Evolutionary conservation across 768 basidiomycete genomes (phyloP).

Genomic region (Jaapia argillacea): DNA sequence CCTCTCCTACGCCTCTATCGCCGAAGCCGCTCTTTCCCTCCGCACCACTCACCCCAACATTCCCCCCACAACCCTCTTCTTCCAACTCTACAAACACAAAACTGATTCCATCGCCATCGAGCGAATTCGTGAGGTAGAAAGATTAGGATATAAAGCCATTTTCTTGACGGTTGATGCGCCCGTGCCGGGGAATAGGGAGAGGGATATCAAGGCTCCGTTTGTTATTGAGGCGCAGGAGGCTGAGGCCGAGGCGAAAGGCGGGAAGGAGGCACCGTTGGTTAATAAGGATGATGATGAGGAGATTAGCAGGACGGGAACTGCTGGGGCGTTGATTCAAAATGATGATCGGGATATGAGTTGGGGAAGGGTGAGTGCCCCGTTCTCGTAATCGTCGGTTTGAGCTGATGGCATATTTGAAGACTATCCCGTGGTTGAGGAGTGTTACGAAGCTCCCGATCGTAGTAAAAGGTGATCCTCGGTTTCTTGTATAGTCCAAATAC

Average conservation of each 20-base stretch:
- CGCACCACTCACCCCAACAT: slow-evolving; percentile 48
- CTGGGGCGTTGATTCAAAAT: slow-evolving; percentile 53
- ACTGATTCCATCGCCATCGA: slow-evolving; percentile 56
- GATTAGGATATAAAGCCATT: slow-evolving; percentile 76
- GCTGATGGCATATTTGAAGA: slow-evolving; percentile 25
- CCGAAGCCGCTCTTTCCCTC: slow-evolving; percentile 38
- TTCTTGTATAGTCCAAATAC: neutral
- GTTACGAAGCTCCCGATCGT: slow-evolving; percentile 63
- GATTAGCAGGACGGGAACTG: slow-evolving; percentile 47
- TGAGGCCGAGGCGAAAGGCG: slow-evolving; percentile 18
- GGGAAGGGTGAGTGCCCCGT: slow-evolving; percentile 38
- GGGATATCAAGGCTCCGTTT: slow-evolving; percentile 55
- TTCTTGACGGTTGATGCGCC: slow-evolving; percentile 89
- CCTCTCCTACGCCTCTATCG: slow-evolving; percentile 53
- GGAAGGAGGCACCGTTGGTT: slow-evolving; percentile 13
- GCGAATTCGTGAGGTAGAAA: slow-evolving; percentile 61
- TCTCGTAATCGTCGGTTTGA: neutral
- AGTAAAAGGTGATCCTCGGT: slow-evolving; percentile 47
- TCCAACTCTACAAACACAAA: slow-evolving; percentile 80
- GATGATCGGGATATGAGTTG: slow-evolving; percentile 74
- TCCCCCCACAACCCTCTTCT: slow-evolving; percentile 57
- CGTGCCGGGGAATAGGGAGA: slow-evolving; percentile 73
- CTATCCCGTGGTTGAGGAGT: slow-evolving; percentile 68
- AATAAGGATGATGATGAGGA: slow-evolving; percentile 23
- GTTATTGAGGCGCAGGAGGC: slow-evolving; percentile 44